Evolutionary conservation across 495 filamentous ascomycete species (phyloP).

Genomic region (Neurospora sp.): DNA sequence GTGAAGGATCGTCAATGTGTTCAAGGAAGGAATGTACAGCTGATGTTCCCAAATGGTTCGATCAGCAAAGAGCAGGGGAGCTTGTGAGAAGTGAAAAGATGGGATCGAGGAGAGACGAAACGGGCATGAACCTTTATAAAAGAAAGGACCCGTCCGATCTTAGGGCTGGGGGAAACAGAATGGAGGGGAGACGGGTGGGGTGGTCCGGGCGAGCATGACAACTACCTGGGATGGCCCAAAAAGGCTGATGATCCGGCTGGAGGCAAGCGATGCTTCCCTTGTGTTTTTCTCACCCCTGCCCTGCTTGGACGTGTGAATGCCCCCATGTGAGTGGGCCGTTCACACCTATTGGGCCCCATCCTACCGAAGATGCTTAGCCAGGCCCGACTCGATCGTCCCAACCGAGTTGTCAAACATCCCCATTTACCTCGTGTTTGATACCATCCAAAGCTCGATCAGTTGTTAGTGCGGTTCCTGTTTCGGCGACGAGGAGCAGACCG

Average conservation of each 20-base stretch:
- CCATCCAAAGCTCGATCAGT: not conserved
- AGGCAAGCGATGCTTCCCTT: not conserved
- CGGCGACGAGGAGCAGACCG: not conserved
- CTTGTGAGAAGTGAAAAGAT: slow-evolving; percentile 10
- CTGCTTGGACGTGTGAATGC: not conserved
- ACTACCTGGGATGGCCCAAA: not conserved
- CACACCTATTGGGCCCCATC: not conserved
- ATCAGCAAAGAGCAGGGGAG: slow-evolving; percentile 12
- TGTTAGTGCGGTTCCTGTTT: not conserved
- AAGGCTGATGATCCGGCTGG: not conserved
- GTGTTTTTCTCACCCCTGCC: not conserved
- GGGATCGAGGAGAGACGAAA: not conserved
- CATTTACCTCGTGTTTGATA: not conserved
- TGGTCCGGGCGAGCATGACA: not conserved
- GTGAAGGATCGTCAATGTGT: not conserved
- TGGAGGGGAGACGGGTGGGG: not conserved
- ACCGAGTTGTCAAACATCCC: not conserved
- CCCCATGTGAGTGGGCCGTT: not conserved
- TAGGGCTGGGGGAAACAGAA: not conserved
- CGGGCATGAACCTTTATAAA: slow-evolving; percentile 6
- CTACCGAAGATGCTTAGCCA: not conserved
- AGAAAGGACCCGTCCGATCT: not conserved
- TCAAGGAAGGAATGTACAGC: slow-evolving; percentile 27
- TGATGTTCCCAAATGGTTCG: slow-evolving; percentile 10
- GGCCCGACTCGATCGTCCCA: not conserved